Evolutionary conservation across 306 rosid genomes (phyloP).

Genomic region (Cicer judaicum): DNA sequence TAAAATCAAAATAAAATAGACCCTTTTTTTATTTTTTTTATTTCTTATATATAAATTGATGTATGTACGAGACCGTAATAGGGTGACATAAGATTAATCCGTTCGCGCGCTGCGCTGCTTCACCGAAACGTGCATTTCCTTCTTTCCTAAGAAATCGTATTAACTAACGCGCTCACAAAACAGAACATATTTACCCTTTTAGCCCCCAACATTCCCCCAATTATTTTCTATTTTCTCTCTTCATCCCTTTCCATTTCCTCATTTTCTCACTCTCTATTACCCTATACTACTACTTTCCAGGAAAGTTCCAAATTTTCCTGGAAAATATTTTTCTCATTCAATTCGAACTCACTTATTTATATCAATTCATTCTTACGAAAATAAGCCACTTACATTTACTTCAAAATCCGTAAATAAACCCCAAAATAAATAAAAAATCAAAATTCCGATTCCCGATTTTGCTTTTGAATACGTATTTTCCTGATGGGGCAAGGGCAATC

Average conservation of each 20-base stretch:
- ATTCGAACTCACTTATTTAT: not conserved
- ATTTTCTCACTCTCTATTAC: slow-evolving; percentile 4
- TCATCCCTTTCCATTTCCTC: not conserved
- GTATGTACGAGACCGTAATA: no score
- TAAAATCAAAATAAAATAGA: no score
- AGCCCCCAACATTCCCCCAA: slow-evolving; percentile 29
- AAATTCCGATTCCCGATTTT: slow-evolving; percentile 8
- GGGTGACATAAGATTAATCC: not conserved
- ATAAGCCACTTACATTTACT: slow-evolving; percentile 18
- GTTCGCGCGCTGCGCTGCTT: not conserved
- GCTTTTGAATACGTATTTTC: slow-evolving; percentile 22
- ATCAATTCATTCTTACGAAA: not conserved
- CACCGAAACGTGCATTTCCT: slow-evolving; percentile 28
- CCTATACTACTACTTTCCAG: slow-evolving; percentile 38
- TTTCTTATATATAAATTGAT: no score
- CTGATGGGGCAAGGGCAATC: slow-evolving; percentile 91
- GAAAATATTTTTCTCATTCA: slow-evolving; percentile 34
- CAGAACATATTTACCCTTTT: slow-evolving; percentile 36
- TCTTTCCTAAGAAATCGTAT: slow-evolving; percentile 37
- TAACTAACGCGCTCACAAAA: not conserved
- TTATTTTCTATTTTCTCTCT: not conserved
- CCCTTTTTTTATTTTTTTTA: no score
- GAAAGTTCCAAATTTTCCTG: slow-evolving; percentile 52
- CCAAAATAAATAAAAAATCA: not conserved
- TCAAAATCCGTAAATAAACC: slow-evolving; percentile 11